Evolutionary conservation across 805 yeast genomes (phyloP).

Genomic region (Suhomyces canberraensis): DNA sequence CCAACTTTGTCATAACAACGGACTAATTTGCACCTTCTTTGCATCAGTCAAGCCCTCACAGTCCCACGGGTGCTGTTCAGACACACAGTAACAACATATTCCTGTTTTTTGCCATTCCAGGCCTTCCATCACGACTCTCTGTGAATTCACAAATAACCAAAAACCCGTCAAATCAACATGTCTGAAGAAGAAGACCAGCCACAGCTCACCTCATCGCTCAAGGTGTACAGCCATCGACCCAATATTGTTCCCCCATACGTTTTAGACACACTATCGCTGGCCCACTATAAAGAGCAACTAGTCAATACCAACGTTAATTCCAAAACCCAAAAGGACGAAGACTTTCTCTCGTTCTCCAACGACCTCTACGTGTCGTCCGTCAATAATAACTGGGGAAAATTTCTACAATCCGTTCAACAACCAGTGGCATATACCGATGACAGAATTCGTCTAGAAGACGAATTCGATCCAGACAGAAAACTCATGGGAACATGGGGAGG

Average conservation of each 20-base stretch:
- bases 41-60: too few relatives aligned
- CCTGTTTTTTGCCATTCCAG: too few relatives aligned
- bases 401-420: slow-evolving; percentile 45
- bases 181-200: too few relatives aligned
- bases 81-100: too few relatives aligned
- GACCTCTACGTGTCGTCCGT: slow-evolving; percentile 37
- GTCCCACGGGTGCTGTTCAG: too few relatives aligned
- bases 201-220: too few relatives aligned
- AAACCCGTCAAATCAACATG: too few relatives aligned
- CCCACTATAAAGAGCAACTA: slow-evolving; percentile 37
- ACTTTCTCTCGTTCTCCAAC: slow-evolving; percentile 33
- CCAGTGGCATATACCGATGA: slow-evolving; percentile 39
- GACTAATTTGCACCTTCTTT: too few relatives aligned
- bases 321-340: slow-evolving; percentile 23
- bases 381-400: slow-evolving; percentile 50
- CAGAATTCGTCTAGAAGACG: slow-evolving; percentile 12
- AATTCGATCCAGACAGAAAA: slow-evolving; percentile 36
- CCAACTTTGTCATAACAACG: too few relatives aligned
- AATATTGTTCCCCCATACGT: slow-evolving; percentile 61
- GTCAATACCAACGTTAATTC: slow-evolving; percentile 29
- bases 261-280: slow-evolving; percentile 49
- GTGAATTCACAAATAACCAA: too few relatives aligned
- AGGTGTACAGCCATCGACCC: slow-evolving; percentile 34
- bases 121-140: too few relatives aligned
- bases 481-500: slow-evolving; percentile 65